Base-by-base conservation (phyloP, 441 rosid genomes). In the Biscutella laevigata region DNA sequence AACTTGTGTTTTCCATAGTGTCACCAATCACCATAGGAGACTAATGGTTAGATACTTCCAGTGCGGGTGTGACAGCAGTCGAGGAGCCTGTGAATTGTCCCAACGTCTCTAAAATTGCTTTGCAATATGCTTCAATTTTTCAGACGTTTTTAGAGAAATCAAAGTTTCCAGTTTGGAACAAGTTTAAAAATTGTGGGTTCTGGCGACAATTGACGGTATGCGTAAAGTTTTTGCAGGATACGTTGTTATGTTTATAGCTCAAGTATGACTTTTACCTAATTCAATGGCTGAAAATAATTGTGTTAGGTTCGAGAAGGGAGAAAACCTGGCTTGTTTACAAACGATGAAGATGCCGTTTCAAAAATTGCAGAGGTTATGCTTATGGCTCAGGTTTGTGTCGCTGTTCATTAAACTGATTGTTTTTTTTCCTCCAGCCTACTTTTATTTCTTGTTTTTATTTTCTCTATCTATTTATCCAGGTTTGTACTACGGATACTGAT, bases 11-110 rank as follows among this genome's bases (percentile, higher is more conserved):
- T 48, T 13, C 20, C 29, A 7, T 22, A 29, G 13, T 53, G 9
- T 53, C n/a, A 24, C 11, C n/a, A n/a, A n/a, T n/a, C n/a, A n/a
- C n/a, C n/a, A n/a, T n/a, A 61, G 14, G 14, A 22, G 46, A 21
- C 70, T 71, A 66, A 47, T 10, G 11, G 29, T 8, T 25, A 39
- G 24, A 56, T 55, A 15, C 58, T 66, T 20, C 25, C 74, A 88
- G 98, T 67, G 91, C 82, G 66, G 95, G 98, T 32, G 91, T 92
- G 55, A 92, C 98, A 38, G 97, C 97, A 67, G 94, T 88, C 2
- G 92, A 79, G 72, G 95, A 82, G 67, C 94, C 98, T 48, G 58
- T 66, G 60, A 75, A 81, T 74, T 92, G 99, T 66, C 97, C 92
- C 55, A 92, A 92, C 69, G 90, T 92, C 60, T 86, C 97, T 5